phyloP scores from a whole-genome alignment of 2,329 filamentous ascomycete genomes.

The Arthroderma uncinatum region DNA sequence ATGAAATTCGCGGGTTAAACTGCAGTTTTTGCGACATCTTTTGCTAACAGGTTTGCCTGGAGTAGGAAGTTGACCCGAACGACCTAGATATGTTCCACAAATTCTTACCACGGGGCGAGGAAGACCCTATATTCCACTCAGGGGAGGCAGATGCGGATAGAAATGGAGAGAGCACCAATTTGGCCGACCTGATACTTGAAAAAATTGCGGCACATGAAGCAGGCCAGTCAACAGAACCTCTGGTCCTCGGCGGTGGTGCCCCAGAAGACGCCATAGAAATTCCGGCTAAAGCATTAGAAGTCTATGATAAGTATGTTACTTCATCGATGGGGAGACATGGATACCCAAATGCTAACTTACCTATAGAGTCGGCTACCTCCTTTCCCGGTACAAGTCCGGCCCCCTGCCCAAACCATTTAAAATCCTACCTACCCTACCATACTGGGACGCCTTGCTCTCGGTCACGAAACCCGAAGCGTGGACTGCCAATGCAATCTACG shows the following conservation, averaged over 20 bases:
- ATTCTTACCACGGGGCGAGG: constrained; percentile 67
- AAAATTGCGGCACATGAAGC: constrained; percentile 91
- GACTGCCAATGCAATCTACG: constrained; percentile 74
- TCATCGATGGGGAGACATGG: not conserved
- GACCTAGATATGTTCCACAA: constrained; percentile 86
- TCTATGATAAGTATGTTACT: constrained; percentile 67
- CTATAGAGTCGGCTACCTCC: constrained; percentile 64
- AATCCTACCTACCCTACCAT: constrained; percentile 79
- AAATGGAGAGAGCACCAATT: constrained; percentile 55
- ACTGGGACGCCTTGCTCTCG: constrained; percentile 80
- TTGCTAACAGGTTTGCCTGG: not conserved
- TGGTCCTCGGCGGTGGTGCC: constrained; percentile 44
- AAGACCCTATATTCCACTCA: constrained; percentile 61
- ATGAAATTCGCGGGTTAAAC: not conserved
- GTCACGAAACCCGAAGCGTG: constrained; percentile 70
- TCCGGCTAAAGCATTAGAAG: constrained; percentile 83
- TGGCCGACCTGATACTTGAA: constrained; percentile 84
- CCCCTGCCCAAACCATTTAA: constrained; percentile 97
- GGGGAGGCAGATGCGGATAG: constrained; percentile 31
- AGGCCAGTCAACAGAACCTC: constrained; percentile 39
- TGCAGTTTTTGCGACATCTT: not conserved
- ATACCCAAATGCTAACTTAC: not conserved
- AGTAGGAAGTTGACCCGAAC: constrained; percentile 68
- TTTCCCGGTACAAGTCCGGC: constrained; percentile 91
- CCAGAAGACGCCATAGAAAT: constrained; percentile 76